phyloP scores from a whole-genome alignment of 208 protist species.

The Crithidia acanthocephali region DNA sequence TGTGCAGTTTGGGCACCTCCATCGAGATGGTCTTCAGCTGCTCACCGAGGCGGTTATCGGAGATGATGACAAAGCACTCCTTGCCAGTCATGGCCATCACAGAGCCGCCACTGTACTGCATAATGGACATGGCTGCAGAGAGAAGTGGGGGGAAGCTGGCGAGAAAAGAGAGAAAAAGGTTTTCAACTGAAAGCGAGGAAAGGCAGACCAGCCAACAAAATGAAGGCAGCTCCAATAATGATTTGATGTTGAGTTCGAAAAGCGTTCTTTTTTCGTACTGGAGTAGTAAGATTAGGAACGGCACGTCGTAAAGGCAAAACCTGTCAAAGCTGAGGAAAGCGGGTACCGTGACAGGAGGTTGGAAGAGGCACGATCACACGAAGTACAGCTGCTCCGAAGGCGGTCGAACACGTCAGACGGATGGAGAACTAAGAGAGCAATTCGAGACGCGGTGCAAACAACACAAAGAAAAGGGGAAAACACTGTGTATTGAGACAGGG shows the following conservation, averaged over 20 bases:
- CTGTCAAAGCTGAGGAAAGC: no score
- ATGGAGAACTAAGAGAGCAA: background rate
- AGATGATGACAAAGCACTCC: conserved; percentile 98
- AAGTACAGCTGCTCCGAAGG: no score
- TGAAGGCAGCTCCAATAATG: no score
- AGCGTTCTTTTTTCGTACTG: no score
- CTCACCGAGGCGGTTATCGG: conserved; percentile 96
- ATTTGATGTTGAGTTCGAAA: no score
- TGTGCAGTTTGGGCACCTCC: conserved; percentile 96
- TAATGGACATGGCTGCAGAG: conserved; percentile 81
- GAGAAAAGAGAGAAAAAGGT: background rate
- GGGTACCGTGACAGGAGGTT: no score
- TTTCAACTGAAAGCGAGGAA: background rate
- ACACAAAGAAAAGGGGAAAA: background rate
- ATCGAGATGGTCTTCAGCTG: conserved; percentile 96
- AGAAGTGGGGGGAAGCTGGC: background rate
- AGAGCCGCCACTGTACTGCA: conserved; percentile 97
- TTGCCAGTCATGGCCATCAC: conserved; percentile 98
- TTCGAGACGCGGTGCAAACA: background rate
- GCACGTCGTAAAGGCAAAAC: no score
- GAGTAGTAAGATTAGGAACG: no score
- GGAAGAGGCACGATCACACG: no score
- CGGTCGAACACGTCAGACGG: no score
- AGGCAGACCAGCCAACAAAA: background rate
- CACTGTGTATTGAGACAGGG: no score